phyloP scores from a whole-genome alignment of 169 alveolate species.

The Eimeria necatrix region DNA sequence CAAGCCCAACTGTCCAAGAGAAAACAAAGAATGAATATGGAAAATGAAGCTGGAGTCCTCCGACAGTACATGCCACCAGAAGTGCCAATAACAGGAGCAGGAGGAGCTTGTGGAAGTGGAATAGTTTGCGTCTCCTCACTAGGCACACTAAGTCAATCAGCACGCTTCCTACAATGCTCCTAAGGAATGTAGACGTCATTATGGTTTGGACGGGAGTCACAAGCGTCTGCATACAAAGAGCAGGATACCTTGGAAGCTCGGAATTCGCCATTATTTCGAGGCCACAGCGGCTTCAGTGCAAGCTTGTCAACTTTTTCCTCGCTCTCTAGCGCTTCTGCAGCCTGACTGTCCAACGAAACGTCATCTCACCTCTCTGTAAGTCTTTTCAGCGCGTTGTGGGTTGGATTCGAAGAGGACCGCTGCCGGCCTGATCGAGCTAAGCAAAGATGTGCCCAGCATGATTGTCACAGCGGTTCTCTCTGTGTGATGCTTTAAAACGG shows the following conservation, averaged over 20 bases:
- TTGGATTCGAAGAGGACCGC: background rate
- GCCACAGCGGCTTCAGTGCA: background rate
- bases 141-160: conserved; percentile 52
- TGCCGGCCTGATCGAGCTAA: conserved; percentile 55
- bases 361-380: background rate
- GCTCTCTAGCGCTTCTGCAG: too few relatives aligned
- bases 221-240: conserved; percentile 1
- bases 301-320: background rate
- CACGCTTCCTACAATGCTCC: conserved; percentile 71
- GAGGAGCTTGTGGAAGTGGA: conserved; percentile 60
- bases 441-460: conserved; percentile 30
- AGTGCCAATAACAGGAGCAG: conserved; percentile 32
- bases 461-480: conserved; percentile 30
- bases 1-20: conserved; percentile 72
- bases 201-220: conserved; percentile 24
- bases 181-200: conserved; percentile 39
- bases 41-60: conserved; percentile 33
- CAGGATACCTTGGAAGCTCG: background rate
- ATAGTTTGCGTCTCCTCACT: conserved; percentile 51
- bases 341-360: background rate
- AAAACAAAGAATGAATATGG: conserved; percentile 41
- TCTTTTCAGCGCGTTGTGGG: background rate
- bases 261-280: background rate
- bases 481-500: conserved; percentile 30
- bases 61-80: conserved; percentile 58